Evolutionary conservation across 345 rosid genomes (phyloP), one percentile per base, ranked within the genome.

Genomic region (Rhizophora apiculata): DNA sequence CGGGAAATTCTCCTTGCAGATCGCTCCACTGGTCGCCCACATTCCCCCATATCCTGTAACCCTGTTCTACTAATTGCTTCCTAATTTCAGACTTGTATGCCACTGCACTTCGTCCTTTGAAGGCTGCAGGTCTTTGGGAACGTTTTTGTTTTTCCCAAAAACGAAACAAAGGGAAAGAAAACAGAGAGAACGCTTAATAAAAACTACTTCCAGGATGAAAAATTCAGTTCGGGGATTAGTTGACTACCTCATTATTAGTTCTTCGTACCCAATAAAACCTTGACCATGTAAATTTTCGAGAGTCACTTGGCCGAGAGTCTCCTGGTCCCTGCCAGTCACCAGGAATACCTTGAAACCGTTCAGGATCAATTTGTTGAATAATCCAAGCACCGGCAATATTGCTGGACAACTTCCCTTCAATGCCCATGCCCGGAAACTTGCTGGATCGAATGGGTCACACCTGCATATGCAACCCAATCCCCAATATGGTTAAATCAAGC

Each of bases 21-120:
- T 90, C 97, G 30, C 91, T 90, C 98, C 98, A 90, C 16, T 93
- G 98, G 67, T 90, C 97, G 0, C 97, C 98, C 6, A 85, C 85
- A 63, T 93, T 89, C 6, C 97, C 96, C 96, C 93, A 85, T 36
- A 93, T 81, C 57, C 86, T 86, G 80, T 85, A 90, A 16, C 92
- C 92, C 85, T 85, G 70, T 63, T 76, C 89, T 60, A 79, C 79
- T 63, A 93, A 2, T 18, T 77, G 79, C 83, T 77, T 84, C 72
- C 96, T 83, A 2, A 85, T 62, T 48, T 70, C 80, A 7, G 96
- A 79, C 79, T 93, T 93, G 86, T 63, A 89, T 20, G 72, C 73
- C 70, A 72, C 73, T 5, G 92, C 94, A 36, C 82, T 78, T 73
- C 84, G 79, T 62, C 85, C 91, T 68, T 64, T 82, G 74, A 79